Evolutionary conservation across 1,284 basidiomycete genomes (phyloP).

Genomic region (Austropuccinia psidii): DNA sequence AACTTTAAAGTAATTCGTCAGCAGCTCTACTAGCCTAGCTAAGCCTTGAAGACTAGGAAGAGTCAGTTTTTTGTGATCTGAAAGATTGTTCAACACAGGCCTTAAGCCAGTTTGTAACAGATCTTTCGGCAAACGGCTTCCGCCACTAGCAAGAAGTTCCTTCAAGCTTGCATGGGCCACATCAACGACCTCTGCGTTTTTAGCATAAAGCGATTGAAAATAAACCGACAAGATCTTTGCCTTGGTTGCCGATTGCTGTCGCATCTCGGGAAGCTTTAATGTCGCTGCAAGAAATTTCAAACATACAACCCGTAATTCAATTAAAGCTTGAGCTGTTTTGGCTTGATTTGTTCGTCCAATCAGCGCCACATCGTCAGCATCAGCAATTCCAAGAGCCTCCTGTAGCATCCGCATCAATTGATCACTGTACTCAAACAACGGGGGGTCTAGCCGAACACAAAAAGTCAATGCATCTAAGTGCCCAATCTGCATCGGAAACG

Average conservation of each 20-base stretch:
- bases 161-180: constrained; percentile 90
- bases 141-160: constrained; percentile 64
- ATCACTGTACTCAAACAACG: constrained; percentile 59
- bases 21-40: constrained; percentile 83
- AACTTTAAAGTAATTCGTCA: constrained; percentile 99
- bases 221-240: constrained; percentile 71
- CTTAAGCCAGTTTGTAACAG: constrained; percentile 88
- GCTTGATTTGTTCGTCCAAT: constrained; percentile 63
- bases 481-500: constrained; percentile 92
- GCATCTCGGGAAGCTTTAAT: constrained; percentile 85
- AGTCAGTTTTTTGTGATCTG: constrained; percentile 87
- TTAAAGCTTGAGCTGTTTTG: constrained; percentile 73
- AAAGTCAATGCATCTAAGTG: constrained; percentile 97
- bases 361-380: constrained; percentile 82
- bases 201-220: constrained; percentile 97
- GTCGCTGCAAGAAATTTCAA: constrained; percentile 87
- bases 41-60: constrained; percentile 92
- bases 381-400: constrained; percentile 88
- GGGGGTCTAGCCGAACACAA: constrained; percentile 53
- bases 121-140: constrained; percentile 88
- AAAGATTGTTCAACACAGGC: constrained; percentile 95
- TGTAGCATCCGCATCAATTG: constrained; percentile 86
- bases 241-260: constrained; percentile 42
- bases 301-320: constrained; percentile 88
- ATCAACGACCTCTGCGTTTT: constrained; percentile 85